phyloP scores from a whole-genome alignment of 306 rosid genomes.

The Spatholobus suberectus region DNA sequence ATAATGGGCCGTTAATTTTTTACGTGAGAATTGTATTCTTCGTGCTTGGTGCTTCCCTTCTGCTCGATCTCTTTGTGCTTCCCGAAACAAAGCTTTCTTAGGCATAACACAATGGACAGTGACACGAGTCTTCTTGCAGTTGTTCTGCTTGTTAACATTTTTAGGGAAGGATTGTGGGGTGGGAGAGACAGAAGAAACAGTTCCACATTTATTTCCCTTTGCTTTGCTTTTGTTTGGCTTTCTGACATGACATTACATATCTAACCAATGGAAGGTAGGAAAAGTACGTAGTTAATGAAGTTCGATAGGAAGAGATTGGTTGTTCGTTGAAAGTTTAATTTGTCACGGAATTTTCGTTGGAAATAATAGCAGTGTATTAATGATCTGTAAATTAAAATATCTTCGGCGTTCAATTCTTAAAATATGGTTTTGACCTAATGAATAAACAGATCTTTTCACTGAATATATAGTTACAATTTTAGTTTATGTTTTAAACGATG shows the following conservation, averaged over 20 bases:
- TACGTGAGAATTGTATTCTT: conserved; percentile 45
- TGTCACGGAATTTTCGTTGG: neutral
- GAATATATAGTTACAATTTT: neutral
- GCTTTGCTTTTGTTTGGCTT: neutral
- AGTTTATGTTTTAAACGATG: neutral
- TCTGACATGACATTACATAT: conserved; percentile 23
- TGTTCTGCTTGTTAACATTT: conserved; percentile 1
- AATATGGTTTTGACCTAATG: neutral
- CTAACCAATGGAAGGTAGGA: neutral
- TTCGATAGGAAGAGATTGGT: conserved; percentile 15
- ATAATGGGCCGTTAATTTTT: conserved; percentile 46
- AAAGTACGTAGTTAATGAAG: conserved; percentile 27
- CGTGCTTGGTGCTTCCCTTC: conserved; percentile 47
- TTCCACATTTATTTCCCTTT: conserved; percentile 38
- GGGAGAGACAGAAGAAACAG: conserved; percentile 33
- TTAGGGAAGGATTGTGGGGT: neutral
- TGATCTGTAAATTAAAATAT: neutral
- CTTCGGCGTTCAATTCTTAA: neutral
- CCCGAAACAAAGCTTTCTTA: conserved; percentile 25
- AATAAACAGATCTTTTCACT: neutral
- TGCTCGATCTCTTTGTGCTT: conserved; percentile 31
- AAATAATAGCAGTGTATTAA: neutral
- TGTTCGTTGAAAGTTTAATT: conserved; percentile 26
- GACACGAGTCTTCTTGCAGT: conserved; percentile 31
- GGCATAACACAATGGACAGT: conserved; percentile 31